Conservation (phyloP, 257 asterid genomes). For the Nicotiana sylvestris region DNA sequence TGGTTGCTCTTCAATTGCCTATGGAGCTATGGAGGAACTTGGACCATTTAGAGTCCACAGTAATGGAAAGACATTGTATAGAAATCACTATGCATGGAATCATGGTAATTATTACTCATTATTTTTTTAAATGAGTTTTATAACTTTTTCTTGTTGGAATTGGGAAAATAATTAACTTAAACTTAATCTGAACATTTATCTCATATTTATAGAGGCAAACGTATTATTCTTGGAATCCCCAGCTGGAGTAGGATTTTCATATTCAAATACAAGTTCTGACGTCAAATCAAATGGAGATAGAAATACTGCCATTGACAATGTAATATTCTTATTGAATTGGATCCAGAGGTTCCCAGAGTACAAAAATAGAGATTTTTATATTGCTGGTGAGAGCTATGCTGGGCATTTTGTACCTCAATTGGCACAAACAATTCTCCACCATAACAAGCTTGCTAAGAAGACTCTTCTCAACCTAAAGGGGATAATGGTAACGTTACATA, state of each 20-base stretch:
- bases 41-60: slow-evolving; percentile 29
- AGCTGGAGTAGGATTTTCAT: slow-evolving; percentile 43
- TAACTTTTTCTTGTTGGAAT: neutral
- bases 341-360: slow-evolving; percentile 27
- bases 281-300: slow-evolving; percentile 21
- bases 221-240: slow-evolving; percentile 41
- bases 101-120: neutral
- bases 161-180: neutral
- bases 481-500: slow-evolving; percentile 19
- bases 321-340: slow-evolving; percentile 31
- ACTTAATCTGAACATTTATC: neutral
- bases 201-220: slow-evolving; percentile 26
- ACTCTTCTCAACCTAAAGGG: slow-evolving; percentile 34
- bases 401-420: slow-evolving; percentile 45
- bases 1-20: slow-evolving; percentile 29
- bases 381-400: slow-evolving; percentile 40
- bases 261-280: slow-evolving; percentile 32
- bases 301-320: slow-evolving; percentile 25
- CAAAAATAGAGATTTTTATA: slow-evolving; percentile 25
- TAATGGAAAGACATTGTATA: slow-evolving; percentile 24
- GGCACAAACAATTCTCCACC: slow-evolving; percentile 24
- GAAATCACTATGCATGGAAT: slow-evolving; percentile 28
- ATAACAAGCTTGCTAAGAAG: slow-evolving; percentile 19
- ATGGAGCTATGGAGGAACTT: slow-evolving; percentile 29
- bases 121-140: neutral